These are phyloP conservation scores for Rutstroemia sydowiana DNA, from an alignment of 2,329 filamentous ascomycete species.

Conservation along the genomic window DNA sequence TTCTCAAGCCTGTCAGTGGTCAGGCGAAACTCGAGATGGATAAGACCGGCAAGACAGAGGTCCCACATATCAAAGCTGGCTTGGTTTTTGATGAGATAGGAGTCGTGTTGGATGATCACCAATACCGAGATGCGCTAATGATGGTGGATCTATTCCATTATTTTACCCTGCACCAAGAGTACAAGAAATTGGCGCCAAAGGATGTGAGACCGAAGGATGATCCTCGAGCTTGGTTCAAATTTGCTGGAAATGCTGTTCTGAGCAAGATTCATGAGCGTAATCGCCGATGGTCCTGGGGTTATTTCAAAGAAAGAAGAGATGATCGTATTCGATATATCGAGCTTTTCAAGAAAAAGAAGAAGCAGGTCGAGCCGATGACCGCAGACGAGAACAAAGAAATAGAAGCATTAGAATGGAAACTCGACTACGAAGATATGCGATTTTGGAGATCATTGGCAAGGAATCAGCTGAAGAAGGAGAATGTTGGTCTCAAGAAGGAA, in stretches of 20 bases:
- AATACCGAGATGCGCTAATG: constrained; percentile 96
- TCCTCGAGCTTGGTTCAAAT: constrained; percentile 83
- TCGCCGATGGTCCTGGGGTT: constrained; percentile 90
- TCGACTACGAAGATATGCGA: constrained; percentile 87
- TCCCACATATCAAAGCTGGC: constrained; percentile 82
- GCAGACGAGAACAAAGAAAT: constrained; percentile 66
- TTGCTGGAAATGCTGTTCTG: constrained; percentile 82
- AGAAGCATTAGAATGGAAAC: constrained; percentile 72
- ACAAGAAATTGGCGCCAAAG: constrained; percentile 87
- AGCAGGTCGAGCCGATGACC: constrained; percentile 57
- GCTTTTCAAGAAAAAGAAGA: constrained; percentile 88
- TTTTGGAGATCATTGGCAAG: constrained; percentile 95
- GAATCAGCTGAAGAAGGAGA: constrained; percentile 92
- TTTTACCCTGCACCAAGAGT: constrained; percentile 95
- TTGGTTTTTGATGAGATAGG: constrained; percentile 96
- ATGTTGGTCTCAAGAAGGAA: constrained; percentile 75
- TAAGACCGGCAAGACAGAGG: constrained; percentile 74
- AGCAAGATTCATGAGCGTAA: constrained; percentile 94
- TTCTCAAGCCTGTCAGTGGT: constrained; percentile 90
- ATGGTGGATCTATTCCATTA: constrained; percentile 98
- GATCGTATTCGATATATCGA: constrained; percentile 84
- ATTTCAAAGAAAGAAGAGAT: constrained; percentile 86
- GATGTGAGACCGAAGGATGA: constrained; percentile 76
- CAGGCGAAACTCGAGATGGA: constrained; percentile 92
- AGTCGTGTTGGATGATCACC: constrained; percentile 92